A percentile compares a stretch with the other conserved stretches of the same genome.
phyloP scores from a whole-genome alignment of 805 yeast genomes.

The Nakazawaea ambrosiae region DNA sequence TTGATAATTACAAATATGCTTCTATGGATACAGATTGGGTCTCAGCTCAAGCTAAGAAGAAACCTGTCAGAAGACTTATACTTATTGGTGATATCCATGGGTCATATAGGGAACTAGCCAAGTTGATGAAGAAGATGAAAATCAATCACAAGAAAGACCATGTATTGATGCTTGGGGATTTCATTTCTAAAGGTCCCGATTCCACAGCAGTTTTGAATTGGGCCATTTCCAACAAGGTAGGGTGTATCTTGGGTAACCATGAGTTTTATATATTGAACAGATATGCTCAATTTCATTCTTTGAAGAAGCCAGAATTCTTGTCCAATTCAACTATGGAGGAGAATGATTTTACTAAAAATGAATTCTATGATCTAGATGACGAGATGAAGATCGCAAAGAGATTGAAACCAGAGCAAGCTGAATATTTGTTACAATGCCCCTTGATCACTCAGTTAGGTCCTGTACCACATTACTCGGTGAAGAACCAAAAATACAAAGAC shows the following conservation, averaged over 20 bases:
- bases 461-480: slow-evolving; percentile 37
- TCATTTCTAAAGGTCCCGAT: slow-evolving; percentile 77
- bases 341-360: slow-evolving; percentile 12
- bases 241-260: slow-evolving; percentile 85
- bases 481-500: slow-evolving; percentile 11
- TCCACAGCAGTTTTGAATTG: slow-evolving; percentile 63
- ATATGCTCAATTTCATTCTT: slow-evolving; percentile 55
- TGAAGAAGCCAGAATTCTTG: slow-evolving; percentile 19
- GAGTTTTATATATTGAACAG: slow-evolving; percentile 64
- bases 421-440: slow-evolving; percentile 51
- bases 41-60: too few species aligned
- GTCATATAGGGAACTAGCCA: slow-evolving; percentile 45
- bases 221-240: slow-evolving; percentile 50
- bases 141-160: slow-evolving; percentile 21
- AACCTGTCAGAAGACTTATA: slow-evolving; percentile 42
- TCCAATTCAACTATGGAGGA: slow-evolving; percentile 12
- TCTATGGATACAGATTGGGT: slow-evolving; percentile 14
- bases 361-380: slow-evolving; percentile 26
- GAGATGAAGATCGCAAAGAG: slow-evolving; percentile 42
- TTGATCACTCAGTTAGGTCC: slow-evolving; percentile 56
- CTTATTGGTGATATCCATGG: slow-evolving; percentile 91
- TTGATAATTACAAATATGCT: slow-evolving; percentile 15
- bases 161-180: slow-evolving; percentile 75
- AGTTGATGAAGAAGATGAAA: slow-evolving; percentile 41
- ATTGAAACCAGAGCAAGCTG: slow-evolving; percentile 53